Evolutionary conservation across 352 stramenopile genomes (phyloP), one percentile per base, ranked within the genome.

Genomic region (Thraustochytrium sp.): DNA sequence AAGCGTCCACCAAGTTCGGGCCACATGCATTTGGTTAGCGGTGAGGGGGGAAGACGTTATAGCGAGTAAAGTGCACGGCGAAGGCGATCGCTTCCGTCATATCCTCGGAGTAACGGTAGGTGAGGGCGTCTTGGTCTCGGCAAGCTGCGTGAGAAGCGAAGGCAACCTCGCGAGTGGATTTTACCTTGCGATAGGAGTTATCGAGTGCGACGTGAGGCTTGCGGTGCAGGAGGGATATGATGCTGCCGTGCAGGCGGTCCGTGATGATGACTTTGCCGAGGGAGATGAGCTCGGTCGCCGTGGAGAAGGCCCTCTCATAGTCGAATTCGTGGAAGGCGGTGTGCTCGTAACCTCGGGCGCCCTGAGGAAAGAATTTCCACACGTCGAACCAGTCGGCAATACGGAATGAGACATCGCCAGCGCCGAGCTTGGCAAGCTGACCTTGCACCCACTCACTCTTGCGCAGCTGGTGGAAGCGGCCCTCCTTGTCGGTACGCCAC

Each of bases 401-500:
- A 18, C 38, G 34, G 38, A 72, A 72, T 3, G 59, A 44, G 11
- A 44, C 38, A 26, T 18, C 11, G 5, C n/a, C 2, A 11, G 11
- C 59, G 38, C 59, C 59, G 9, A n/a, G 8, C 26, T 44, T 54
- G 8, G 3, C 5, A 29, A 72, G 59, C n/a, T 18, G 3, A 37
- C 18, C 11, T n/a, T 72, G 11, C 38, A 72, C 59, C 59, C 59
- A 72, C 11, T 44, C 18, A 8, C 16, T 9, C 11, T 72, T 72
- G 11, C 59, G 59, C 18, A 31, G 34, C 8, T 72, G 4, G 3
- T 23, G 21, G 38, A 31, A 31, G n/a, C 21, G n/a, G 26, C 59
- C 59, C n/a, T 72, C 59, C n/a, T 72, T 72, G 59, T 72, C 59
- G 18, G n/a, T 72, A 29, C 59, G 59, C 59, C 59, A 72, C 3